Conservation (phyloP, 495 filamentous ascomycete genomes). For the Penicillium diatomitis region DNA sequence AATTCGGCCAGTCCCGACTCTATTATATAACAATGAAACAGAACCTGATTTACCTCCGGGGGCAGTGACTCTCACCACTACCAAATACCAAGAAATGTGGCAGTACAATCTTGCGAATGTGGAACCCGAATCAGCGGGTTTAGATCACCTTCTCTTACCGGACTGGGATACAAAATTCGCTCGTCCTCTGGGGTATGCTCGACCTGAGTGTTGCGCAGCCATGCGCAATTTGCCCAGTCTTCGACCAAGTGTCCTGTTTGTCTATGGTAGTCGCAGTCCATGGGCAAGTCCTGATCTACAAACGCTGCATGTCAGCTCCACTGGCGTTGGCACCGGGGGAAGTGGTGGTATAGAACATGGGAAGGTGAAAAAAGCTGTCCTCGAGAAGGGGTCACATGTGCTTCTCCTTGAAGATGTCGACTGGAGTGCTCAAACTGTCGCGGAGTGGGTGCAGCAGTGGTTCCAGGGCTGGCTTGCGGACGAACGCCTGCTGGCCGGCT, state of each 20-base stretch:
- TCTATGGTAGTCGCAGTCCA: conserved; percentile 51
- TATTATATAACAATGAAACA: not conserved
- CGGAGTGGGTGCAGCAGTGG: conserved; percentile 11
- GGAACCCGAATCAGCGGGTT: conserved; percentile 6
- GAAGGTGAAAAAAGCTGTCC: conserved; percentile 46
- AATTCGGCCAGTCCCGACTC: not conserved
- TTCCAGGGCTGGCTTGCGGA: conserved; percentile 10
- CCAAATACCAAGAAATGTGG: conserved; percentile 53
- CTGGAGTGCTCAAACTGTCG: conserved; percentile 27
- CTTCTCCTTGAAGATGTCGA: conserved; percentile 59
- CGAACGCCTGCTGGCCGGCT: conserved; percentile 7
- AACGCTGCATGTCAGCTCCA: conserved; percentile 50
- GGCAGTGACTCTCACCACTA: conserved; percentile 48
- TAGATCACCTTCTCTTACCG: conserved; percentile 46
- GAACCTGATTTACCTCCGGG: conserved; percentile 18
- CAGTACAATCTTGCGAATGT: conserved; percentile 14
- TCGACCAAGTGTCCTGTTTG: conserved; percentile 55
- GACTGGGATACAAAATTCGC: conserved; percentile 27
- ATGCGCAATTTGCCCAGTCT: conserved; percentile 46
- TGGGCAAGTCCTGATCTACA: conserved; percentile 40
- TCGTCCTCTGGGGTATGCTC: conserved; percentile 4
- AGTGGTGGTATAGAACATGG: conserved; percentile 53
- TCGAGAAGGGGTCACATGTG: conserved; percentile 54
- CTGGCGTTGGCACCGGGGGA: conserved; percentile 57
- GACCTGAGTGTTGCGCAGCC: conserved; percentile 31